Conservation (phyloP, 352 stramenopile genomes). For the Phytophthora niederhauseri region DNA sequence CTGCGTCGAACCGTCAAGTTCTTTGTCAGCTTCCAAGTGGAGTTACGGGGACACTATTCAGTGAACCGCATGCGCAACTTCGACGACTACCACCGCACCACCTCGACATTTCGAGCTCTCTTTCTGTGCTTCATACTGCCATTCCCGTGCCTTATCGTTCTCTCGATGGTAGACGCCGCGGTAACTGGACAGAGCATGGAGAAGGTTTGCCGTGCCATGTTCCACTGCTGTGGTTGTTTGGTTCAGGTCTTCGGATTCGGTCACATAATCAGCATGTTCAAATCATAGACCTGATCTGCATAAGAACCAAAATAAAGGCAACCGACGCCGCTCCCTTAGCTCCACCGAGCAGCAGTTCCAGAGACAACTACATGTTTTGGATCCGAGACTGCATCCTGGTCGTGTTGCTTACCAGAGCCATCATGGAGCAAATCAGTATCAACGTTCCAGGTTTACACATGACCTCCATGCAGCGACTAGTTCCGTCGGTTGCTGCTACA, state of each 20-base stretch:
- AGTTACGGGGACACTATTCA: not conserved
- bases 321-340: not conserved
- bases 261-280: too few relatives aligned
- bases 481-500: not conserved
- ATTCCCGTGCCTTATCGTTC: conserved; percentile 1
- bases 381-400: conserved; percentile 1
- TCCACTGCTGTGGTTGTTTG: too few relatives aligned
- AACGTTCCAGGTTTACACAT: conserved; percentile 1
- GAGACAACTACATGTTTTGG: conserved; percentile 4
- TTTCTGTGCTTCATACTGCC: not conserved
- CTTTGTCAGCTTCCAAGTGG: not conserved
- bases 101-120: not conserved
- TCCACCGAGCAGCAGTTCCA: not conserved
- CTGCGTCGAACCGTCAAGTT: not conserved
- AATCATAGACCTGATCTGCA: too few relatives aligned
- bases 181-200: too few relatives aligned
- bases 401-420: not conserved
- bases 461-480: not conserved
- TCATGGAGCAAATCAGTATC: not conserved
- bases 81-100: not conserved
- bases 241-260: too few relatives aligned
- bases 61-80: not conserved
- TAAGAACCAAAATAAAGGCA: too few relatives aligned
- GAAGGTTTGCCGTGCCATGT: too few relatives aligned
- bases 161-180: not conserved